Base-by-base conservation (phyloP, 73 alveolate genomes). In the Blepharisma japonicum region DNA sequence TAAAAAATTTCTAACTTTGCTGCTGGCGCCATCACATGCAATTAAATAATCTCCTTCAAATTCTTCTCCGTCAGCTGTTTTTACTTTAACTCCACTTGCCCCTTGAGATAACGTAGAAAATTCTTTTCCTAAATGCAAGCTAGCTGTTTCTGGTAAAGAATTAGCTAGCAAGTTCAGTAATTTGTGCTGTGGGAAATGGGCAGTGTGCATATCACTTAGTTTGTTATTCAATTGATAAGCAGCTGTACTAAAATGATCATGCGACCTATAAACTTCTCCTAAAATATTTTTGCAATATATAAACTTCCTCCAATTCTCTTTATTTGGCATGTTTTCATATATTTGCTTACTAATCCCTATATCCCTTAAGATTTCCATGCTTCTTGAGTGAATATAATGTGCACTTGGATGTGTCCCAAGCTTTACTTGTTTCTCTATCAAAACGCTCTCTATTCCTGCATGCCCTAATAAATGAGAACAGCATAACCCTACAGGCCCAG, bases 1-100 rank as follows among this genome's bases (percentile, higher is more conserved):
- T n/a, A 70, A 45, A 9, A 14, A n/a, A 2, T 45, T n/a, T 70
- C 80, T 23, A 14, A 45, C 42, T 45, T 70, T 23, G 32, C 68
- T n/a, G 9, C 61, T 47, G 25, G 80, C 71, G 14, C 80, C 80
- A 70, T 70, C 80, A 5, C 80, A 70, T 7, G 80, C 80, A 7
- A 70, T 47, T 9, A 70, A 8, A 45, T 70, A 70, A 25, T 70
- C 80, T 14, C 32, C 56, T 70, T 70, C 76, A 5, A n/a, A 38
- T 39, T 9, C 27, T 70, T 70, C 39, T 4, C 61, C 61, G 61
- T 70, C 74, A 14, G 47, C 50, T n/a, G 74, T 61, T 32, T 32
- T 32, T 32, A 32, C 42, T 32, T 32, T 32, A 32, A 32, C 42
- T 32, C 42, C 42, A 32, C 42, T 32, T 32, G 42, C 42, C 42